Base-by-base conservation (phyloP, 176 grass and related monocot genomes). In the Pharus latifolius region DNA sequence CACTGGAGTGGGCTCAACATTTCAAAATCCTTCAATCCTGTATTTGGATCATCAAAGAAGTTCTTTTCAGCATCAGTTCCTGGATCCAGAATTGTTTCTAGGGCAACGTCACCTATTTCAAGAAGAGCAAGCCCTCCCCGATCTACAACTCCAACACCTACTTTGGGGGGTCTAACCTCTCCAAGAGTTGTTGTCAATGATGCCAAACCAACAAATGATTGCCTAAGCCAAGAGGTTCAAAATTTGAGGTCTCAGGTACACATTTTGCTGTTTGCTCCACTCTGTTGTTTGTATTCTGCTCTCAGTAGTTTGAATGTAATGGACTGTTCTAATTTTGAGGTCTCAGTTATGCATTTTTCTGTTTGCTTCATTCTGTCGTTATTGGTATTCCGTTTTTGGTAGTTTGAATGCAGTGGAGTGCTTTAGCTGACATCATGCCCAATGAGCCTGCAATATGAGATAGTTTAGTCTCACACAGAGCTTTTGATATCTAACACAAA, bases 31-130 rank as follows among this genome's bases (percentile, higher is more conserved):
- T 83, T 91, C 67, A 98, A 93, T 73, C 94, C 89, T 50, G 94
- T 98, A 75, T 98, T 98, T 80, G 94, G 94, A 45, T 90, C 89
- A 73, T 98, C 94, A 72, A 98, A 87, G 41, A 98, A 98, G 71
- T 93, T 98, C 59, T 88, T 98, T 56, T 98, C 95, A 29, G 90
- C 90, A 56, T 98, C 95, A 70, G 95, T 98, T 51, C 95, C 95
- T 82, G 95, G 95, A 69, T 98, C 95, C 24, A 86, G 90, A 83
- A 93, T 93, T 63, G 90, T 86, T 85, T 98, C 95, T 49, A 81
- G 95, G 61, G 90, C 95, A 13, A 88, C 95, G 53, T 93, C 89
- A 65, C 95, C 95, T 24, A 65, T 91, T 61, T 98, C 84, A 52
- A 90, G 84, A 93, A 78, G 87, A 74, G 19, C 84, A 29, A 98